Evolutionary conservation across 1,284 basidiomycete species (phyloP).

Genomic region (Rhodotorula sp.): DNA sequence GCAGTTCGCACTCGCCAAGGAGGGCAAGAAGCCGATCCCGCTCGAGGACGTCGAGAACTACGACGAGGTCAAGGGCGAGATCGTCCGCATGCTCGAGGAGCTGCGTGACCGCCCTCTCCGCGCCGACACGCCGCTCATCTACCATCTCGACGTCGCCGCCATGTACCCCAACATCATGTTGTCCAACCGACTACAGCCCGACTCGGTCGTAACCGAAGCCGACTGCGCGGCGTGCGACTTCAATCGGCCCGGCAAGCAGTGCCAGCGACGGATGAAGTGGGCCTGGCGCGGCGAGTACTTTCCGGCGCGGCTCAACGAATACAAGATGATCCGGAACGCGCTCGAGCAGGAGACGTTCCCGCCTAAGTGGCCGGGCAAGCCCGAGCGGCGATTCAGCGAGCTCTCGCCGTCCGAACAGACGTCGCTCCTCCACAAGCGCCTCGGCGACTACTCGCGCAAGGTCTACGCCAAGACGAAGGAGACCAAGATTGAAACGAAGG

Average conservation of each 20-base stretch:
- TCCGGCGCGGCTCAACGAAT: conserved; percentile 95
- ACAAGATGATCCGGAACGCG: conserved; percentile 98
- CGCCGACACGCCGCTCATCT: conserved; percentile 90
- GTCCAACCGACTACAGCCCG: conserved; percentile 96
- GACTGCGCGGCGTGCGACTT: conserved; percentile 98
- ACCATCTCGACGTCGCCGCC: conserved; percentile 97
- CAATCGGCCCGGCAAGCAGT: conserved; percentile 92
- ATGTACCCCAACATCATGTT: conserved; percentile 99
- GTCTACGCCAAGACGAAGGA: conserved; percentile 99
- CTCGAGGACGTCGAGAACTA: conserved; percentile 92
- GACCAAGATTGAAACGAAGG: conserved; percentile 89
- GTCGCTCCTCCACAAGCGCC: conserved; percentile 88
- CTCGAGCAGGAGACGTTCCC: conserved; percentile 94
- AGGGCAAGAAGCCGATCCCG: conserved; percentile 65
- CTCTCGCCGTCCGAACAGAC: conserved; percentile 84
- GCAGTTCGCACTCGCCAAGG: conserved; percentile 83
- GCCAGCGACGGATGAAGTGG: conserved; percentile 93
- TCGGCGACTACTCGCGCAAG: conserved; percentile 97
- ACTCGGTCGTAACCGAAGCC: conserved; percentile 95
- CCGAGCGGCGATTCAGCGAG: conserved; percentile 79
- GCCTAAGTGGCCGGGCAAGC: conserved; percentile 68
- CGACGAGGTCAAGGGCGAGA: conserved; percentile 81
- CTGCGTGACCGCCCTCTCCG: conserved; percentile 90
- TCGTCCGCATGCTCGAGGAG: conserved; percentile 73
- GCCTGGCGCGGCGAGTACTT: conserved; percentile 99